Evolutionary conservation across 352 stramenopile genomes (phyloP), one percentile per base, ranked within the genome.

Genomic region (Saprolegnia parasitica): DNA sequence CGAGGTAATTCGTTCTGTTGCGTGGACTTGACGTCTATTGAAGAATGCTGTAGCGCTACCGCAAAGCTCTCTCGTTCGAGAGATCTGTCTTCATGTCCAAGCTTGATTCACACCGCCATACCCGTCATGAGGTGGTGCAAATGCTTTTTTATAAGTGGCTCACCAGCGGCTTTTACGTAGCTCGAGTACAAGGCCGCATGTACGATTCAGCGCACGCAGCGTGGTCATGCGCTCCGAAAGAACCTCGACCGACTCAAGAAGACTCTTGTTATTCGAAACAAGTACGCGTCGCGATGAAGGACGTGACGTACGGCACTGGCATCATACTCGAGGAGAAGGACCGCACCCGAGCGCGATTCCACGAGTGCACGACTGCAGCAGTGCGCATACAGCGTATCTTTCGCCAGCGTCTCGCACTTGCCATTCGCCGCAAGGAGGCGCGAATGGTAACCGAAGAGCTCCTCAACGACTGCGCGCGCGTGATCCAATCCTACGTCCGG

Each of bases 251-350:
- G 63, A 3, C 78, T 91, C 56, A 71, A 78, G 42, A 71, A 83
- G 24, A 86, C 80, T 58, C 74, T 91, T 26, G 55, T 81, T 18
- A 71, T 91, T 15, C 83, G 83, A 32, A 91, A 89, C 68, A 77
- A 16, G 87, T 91, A 16, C 81, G 80, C 24, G 67, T 71, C 5
- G 88, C 73, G 55, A 74, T 91, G 46, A 68, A 86, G 40, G 78
- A 83, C 35, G 81, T 91, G 35, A 86, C 80, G 4, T 81, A 79
- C 32, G 83, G 81, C 20, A 89, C 83, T 0, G 80, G 80, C 4
- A 81, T 91, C 39, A 81, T 91, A 11, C 65, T 82, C 0, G 80
- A 80, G 21, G 80, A 91, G 56, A 86, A 84, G 47, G 81, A 89
- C 16, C 74, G 81, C 11, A 73, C 74, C 0, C 62, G 74, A 4